Percentiles rank a stretch among this genome's conserved stretches.
Evolutionary conservation across 108 stramenopile species (phyloP).

Genomic region (Pseudonitzschia multiseries): DNA sequence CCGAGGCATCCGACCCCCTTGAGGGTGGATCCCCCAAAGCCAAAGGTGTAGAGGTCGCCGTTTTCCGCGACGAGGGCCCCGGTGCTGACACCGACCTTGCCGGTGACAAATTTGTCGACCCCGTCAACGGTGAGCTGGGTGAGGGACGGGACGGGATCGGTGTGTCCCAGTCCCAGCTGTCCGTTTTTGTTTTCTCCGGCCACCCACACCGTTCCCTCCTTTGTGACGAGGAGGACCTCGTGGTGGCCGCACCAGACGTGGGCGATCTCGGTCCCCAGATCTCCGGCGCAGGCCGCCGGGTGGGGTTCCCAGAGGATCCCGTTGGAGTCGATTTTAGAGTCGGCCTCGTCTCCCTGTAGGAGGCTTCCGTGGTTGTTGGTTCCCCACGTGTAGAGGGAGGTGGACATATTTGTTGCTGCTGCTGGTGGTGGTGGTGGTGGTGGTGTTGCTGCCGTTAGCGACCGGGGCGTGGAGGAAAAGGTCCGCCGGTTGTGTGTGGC

Average conservation of each 20-base stretch:
- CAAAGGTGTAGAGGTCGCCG: constrained; percentile 81
- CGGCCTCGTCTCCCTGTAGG: constrained; percentile 15
- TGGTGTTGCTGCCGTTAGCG: no score
- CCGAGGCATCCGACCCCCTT: constrained; percentile 71
- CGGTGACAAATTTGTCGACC: constrained; percentile 18
- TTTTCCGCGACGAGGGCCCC: constrained; percentile 53
- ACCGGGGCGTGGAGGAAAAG: background rate
- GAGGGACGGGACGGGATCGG: constrained; percentile 33
- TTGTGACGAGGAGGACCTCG: constrained; percentile 54
- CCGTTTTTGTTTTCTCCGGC: constrained; percentile 72
- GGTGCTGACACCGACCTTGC: constrained; percentile 51
- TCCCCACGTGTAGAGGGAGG: constrained; percentile 54
- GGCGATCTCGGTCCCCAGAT: constrained; percentile 1
- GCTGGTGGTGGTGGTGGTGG: no score
- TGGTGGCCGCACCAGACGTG: constrained; percentile 62
- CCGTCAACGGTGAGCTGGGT: constrained; percentile 29
- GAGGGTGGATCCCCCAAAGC: constrained; percentile 66
- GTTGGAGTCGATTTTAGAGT: constrained; percentile 3
- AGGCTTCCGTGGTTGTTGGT: constrained; percentile 42
- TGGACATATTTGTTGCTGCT: background rate
- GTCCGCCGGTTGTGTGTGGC: background rate
- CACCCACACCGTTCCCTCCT: constrained; percentile 58
- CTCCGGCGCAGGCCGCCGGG: constrained; percentile 7
- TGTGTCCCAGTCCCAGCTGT: constrained; percentile 65
- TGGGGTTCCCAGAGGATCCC: constrained; percentile 32